Evolutionary conservation across 805 yeast genomes (phyloP).

Genomic region (Wickerhamiella bombiphila): DNA sequence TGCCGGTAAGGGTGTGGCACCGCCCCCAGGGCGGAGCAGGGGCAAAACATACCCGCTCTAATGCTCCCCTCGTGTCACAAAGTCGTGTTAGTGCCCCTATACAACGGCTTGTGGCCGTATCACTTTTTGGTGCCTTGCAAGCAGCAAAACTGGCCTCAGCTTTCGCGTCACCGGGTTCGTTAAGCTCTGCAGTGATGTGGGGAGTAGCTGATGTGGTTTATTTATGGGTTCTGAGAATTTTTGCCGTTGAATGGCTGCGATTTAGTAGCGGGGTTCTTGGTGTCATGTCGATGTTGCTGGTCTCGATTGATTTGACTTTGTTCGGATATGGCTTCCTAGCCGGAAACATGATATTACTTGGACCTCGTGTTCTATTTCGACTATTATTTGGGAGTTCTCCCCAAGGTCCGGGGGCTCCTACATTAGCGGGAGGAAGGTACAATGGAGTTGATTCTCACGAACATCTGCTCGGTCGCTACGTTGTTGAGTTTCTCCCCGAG

Average conservation of each 20-base stretch:
- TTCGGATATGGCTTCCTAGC: background rate
- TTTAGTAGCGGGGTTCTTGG: conserved; percentile 46
- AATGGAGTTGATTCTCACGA: background rate
- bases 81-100: conserved; percentile 44
- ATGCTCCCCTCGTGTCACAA: conserved; percentile 46
- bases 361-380: background rate
- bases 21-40: too few relatives aligned
- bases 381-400: background rate
- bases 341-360: background rate
- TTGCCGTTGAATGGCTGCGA: conserved; percentile 61
- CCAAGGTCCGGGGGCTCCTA: too few relatives aligned
- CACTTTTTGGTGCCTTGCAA: conserved; percentile 60
- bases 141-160: conserved; percentile 73
- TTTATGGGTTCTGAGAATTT: conserved; percentile 53
- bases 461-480: conserved; percentile 75
- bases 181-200: conserved; percentile 31
- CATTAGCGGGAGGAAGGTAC: background rate
- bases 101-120: conserved; percentile 56
- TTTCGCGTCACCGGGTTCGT: conserved; percentile 28
- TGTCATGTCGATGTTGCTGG: conserved; percentile 32
- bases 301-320: conserved; percentile 28
- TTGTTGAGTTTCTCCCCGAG: conserved; percentile 80
- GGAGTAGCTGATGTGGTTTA: conserved; percentile 57
- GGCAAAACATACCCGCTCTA: too few relatives aligned
- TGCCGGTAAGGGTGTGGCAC: too few relatives aligned